Evolutionary conservation across 371 early-diverging fungal genomes (phyloP), one percentile per base, ranked within the genome.

Genomic region (Mucor indicus): DNA sequence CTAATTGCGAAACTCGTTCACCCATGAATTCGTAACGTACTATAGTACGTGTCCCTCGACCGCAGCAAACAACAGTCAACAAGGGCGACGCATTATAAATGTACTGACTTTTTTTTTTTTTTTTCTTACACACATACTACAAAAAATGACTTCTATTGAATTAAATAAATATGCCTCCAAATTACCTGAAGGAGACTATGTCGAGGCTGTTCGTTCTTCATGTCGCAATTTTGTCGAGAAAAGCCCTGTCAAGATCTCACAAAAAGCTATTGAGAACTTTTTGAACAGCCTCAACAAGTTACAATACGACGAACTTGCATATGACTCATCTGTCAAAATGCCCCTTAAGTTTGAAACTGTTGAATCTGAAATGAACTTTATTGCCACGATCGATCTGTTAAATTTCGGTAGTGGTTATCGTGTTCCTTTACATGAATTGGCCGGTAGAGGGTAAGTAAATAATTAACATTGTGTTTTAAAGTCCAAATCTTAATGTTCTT

Each of bases 361-460:
- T 1, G 80, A 85, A 38, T 81, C 85, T 49, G 91, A 92, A 59
- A 48, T 91, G 50, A 89, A 89, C 48, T 77, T 89, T 44, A 70
- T 92, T 19, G 77, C 83, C 1, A 44, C 89, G 27, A 75, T 89
- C 24, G 88, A 85, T 58, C 51, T 90, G 43, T 75, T 88, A 33
- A 79, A 80, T 55, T 82, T 86, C 47, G 89, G 89, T 22, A 78
- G 79, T 37, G 89, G 88, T 32, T 85, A 77, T 57, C 75, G 87
- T 23, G 57, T 69, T 40, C 80, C 81, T 27, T 80, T 92, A 20
- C 81, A 85, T 55, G 71, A 72, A 19, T 69, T 72, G 9, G 60
- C 70, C 12, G 86, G 65, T 24, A 64, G 89, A 38, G 90, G 86
- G 75, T 75, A 69, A 57, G 55, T 27, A 20, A 3, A 33, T 4